Percentiles rank a stretch among this genome's conserved stretches.
phyloP scores from a whole-genome alignment of 2,329 filamentous ascomycete species.

The Fusarium sp. region DNA sequence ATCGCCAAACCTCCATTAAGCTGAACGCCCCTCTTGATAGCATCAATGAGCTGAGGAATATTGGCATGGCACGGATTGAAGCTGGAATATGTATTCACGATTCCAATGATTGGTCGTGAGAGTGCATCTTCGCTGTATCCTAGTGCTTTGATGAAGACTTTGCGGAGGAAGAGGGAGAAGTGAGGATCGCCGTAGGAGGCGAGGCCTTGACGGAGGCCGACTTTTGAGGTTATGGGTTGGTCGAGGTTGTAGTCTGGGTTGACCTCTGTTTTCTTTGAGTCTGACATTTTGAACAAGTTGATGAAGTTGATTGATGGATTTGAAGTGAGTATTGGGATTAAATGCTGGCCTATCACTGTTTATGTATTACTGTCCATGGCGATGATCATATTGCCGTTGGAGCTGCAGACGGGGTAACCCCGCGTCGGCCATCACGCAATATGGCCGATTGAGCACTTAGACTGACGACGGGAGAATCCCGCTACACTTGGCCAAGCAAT shows the following conservation, averaged over 20 bases:
- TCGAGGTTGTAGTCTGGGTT: slow-evolving; percentile 71
- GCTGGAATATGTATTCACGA: slow-evolving; percentile 78
- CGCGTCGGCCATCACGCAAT: slow-evolving; percentile 39
- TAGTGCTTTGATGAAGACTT: slow-evolving; percentile 82
- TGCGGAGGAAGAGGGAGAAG: slow-evolving; percentile 80
- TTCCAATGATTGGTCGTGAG: slow-evolving; percentile 77
- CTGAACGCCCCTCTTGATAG: slow-evolving; percentile 75
- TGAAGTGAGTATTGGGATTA: not conserved
- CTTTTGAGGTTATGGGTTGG: slow-evolving; percentile 61
- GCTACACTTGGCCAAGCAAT: not conserved
- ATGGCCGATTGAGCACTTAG: slow-evolving; percentile 28
- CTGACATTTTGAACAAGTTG: slow-evolving; percentile 23
- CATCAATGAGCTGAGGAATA: slow-evolving; percentile 77
- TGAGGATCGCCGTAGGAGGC: slow-evolving; percentile 79
- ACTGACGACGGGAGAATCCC: slow-evolving; percentile 3
- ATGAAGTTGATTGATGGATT: not conserved
- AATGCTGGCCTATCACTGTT: slow-evolving; percentile 37
- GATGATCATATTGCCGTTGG: slow-evolving; percentile 17
- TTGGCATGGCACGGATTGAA: slow-evolving; percentile 83
- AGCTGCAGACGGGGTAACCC: slow-evolving; percentile 34
- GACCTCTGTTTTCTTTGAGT: slow-evolving; percentile 8
- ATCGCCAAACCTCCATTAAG: slow-evolving; percentile 75
- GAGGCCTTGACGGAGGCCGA: slow-evolving; percentile 73
- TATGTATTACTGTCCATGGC: slow-evolving; percentile 39
- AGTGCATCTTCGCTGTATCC: slow-evolving; percentile 80